Base-by-base conservation (phyloP, 23 red algal species). In the Gracilariopsis chorda region DNA sequence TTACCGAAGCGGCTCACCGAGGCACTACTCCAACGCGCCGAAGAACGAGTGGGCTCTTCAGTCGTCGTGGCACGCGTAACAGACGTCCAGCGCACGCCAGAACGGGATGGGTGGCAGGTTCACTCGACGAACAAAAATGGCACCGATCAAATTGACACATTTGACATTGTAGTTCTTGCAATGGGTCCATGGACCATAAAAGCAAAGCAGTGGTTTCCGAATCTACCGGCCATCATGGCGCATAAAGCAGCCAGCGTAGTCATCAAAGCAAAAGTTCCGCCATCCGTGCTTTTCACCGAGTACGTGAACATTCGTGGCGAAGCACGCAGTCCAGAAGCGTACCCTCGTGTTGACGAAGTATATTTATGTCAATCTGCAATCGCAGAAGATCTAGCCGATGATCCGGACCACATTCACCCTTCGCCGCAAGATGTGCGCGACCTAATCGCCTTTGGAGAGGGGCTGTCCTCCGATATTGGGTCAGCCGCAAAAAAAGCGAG, bases 181-280 rank as follows among this genome's bases (percentile, higher is more conserved):
- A 88, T 79, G 83, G 92, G 92, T 24, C 92, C 92, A 42, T 94
- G 92, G 92, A 88, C 78, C 0, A 72, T 25, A 55, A 84, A 24
- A 9, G 92, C 84, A 42, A 72, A 40, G 23, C 29, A 45, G 9
- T 88, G 84, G 84, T 85, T 94, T 35, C 90, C 90, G 46, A 35
- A 62, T 13, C 57, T 94, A 20, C 83, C 92, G 48, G 24, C 43
- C 0, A 49, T 94, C n/a, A 49, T 63, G 2, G 92, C 63, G 5
- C 72, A 77, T 19, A 94, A 94, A 82, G 92, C 92, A 19, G 70
- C 86, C 20, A 90, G 86, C 61, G 24, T 90, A 4, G 70, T 90
- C 8, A 51, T 90, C 30, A 32, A 47, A 0, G 24, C 33, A 17
- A 74, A 46, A 21, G 45, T 84, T 24, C 53, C 34, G 52, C 35